Conservation (phyloP, 2,329 filamentous ascomycete genomes). For the Knufia fluminis region DNA sequence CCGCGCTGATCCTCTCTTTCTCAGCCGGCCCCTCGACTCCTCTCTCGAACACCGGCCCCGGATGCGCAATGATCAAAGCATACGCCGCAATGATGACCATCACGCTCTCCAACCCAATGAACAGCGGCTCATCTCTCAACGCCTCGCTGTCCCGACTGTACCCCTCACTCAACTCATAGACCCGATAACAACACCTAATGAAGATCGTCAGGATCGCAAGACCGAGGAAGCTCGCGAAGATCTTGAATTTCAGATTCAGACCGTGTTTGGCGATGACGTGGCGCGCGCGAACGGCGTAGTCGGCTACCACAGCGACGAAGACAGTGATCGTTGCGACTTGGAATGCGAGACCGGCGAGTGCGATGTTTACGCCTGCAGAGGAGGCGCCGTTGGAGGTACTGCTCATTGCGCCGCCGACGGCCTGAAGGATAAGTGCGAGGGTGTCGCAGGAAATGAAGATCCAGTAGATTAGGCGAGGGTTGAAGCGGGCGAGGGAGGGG, state of each 20-base stretch:
- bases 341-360: constrained; percentile 33
- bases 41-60: constrained; percentile 16
- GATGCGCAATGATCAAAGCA: constrained; percentile 13
- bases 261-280: constrained; percentile 15
- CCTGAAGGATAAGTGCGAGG: constrained; percentile 35
- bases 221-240: constrained; percentile 47
- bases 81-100: constrained; percentile 16
- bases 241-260: constrained; percentile 37
- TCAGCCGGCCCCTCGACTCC: not conserved
- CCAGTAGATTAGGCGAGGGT: constrained; percentile 28
- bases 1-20: not conserved
- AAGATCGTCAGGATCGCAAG: constrained; percentile 56
- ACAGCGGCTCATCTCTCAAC: constrained; percentile 47
- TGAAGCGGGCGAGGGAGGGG: constrained; percentile 33
- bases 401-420: constrained; percentile 32
- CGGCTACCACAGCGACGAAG: constrained; percentile 26
- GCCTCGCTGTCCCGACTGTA: constrained; percentile 38
- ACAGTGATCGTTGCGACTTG: constrained; percentile 33
- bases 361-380: constrained; percentile 30
- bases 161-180: constrained; percentile 51
- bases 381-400: constrained; percentile 18
- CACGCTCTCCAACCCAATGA: constrained; percentile 49
- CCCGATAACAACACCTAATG: constrained; percentile 55
- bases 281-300: constrained; percentile 24
- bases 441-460: constrained; percentile 36